phyloP scores from a whole-genome alignment of 2,329 filamentous ascomycete genomes.

The Aspergillus sp. region DNA sequence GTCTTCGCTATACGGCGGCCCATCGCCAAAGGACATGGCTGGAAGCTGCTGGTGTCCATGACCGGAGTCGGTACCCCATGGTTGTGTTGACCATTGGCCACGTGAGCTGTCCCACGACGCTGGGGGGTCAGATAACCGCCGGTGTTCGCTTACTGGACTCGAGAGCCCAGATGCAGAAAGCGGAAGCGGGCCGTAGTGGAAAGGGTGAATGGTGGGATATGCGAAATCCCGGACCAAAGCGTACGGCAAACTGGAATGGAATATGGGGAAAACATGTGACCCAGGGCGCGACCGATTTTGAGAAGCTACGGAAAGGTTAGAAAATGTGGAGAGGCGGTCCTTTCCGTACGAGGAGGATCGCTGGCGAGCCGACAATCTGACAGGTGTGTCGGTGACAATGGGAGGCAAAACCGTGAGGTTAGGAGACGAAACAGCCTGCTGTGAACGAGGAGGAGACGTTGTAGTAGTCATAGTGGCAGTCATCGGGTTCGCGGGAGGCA shows the following conservation, averaged over 20 bases:
- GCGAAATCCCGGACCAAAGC: slow-evolving; percentile 95
- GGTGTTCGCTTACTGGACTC: slow-evolving; percentile 79
- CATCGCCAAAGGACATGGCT: slow-evolving; percentile 80
- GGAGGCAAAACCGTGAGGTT: slow-evolving; percentile 43
- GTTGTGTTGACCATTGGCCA: slow-evolving; percentile 55
- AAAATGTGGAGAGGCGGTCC: slow-evolving; percentile 82
- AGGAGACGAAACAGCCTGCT: slow-evolving; percentile 28
- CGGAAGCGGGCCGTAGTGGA: slow-evolving; percentile 91
- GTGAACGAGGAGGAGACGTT: slow-evolving; percentile 29
- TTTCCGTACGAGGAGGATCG: slow-evolving; percentile 76
- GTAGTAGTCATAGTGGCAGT: slow-evolving; percentile 39
- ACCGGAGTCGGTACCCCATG: slow-evolving; percentile 49
- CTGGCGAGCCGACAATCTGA: slow-evolving; percentile 61
- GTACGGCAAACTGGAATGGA: slow-evolving; percentile 82
- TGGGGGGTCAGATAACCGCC: slow-evolving; percentile 77
- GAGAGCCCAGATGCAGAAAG: slow-evolving; percentile 71
- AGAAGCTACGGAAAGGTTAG: slow-evolving; percentile 61
- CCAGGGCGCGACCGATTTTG: slow-evolving; percentile 69
- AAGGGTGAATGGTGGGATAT: slow-evolving; percentile 75
- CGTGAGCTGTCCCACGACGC: slow-evolving; percentile 71
- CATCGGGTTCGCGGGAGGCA: slow-evolving; percentile 22
- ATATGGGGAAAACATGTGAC: slow-evolving; percentile 79
- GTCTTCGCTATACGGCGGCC: slow-evolving; percentile 92
- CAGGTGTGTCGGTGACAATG: slow-evolving; percentile 51
- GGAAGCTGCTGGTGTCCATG: slow-evolving; percentile 70